Conservation (phyloP, 331 rosid genomes). For the Quercus tomentella region DNA sequence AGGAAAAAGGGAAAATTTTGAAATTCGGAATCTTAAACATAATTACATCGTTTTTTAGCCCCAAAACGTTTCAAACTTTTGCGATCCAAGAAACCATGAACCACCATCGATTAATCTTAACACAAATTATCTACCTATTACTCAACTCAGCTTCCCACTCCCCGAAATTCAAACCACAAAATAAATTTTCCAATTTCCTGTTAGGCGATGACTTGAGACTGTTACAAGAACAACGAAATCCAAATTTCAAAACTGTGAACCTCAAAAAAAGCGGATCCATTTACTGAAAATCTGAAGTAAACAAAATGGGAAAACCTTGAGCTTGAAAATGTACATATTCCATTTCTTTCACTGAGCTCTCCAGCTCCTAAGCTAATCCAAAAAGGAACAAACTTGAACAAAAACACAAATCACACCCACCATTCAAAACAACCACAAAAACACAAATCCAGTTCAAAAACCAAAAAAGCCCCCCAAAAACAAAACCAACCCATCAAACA, state of each 20-base stretch:
- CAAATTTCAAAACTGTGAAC: not conserved
- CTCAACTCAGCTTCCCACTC: not conserved
- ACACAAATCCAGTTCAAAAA: not conserved
- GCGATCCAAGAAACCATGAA: conserved; percentile 1
- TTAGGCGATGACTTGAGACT: too few species aligned
- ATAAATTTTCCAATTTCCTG: too few species aligned
- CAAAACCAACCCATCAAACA: not conserved
- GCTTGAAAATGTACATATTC: not conserved
- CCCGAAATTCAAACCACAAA: too few species aligned
- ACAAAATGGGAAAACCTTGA: not conserved
- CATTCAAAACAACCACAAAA: not conserved
- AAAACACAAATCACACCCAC: not conserved
- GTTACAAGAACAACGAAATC: too few species aligned
- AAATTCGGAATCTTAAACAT: not conserved
- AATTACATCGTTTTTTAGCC: too few species aligned
- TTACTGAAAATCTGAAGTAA: not conserved
- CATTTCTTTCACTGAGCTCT: not conserved
- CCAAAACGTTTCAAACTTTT: not conserved
- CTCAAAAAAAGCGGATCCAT: not conserved
- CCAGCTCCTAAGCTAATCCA: not conserved
- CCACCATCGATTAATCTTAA: not conserved
- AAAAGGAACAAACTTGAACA: not conserved
- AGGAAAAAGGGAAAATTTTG: not conserved
- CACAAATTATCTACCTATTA: not conserved
- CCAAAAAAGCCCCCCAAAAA: not conserved